These are phyloP conservation scores for Trypanosoma congolense DNA, from an alignment of 208 protist species.

Conservation along the genomic window DNA sequence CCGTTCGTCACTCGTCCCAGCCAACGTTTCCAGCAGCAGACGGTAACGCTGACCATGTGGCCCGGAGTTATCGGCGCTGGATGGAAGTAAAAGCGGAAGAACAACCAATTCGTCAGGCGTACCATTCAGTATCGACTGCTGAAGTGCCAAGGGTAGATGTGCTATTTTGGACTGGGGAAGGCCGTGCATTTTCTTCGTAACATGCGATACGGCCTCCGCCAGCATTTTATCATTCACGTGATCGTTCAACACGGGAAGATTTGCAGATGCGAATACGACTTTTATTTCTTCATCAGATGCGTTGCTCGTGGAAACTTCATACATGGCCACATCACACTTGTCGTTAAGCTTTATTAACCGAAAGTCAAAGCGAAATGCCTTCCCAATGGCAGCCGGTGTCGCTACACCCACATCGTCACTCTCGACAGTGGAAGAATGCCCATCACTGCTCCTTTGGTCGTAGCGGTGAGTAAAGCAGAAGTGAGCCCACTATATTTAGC, in stretches of 20 bases:
- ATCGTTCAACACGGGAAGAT: conserved; percentile 65
- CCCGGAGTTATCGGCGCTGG: background rate
- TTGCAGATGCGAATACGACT: conserved; percentile 50
- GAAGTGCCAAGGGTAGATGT: conserved; percentile 35
- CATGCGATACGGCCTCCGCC: conserved; percentile 22
- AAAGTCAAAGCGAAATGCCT: conserved; percentile 32
- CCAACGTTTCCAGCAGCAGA: conserved; percentile 15
- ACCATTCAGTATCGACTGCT: conserved; percentile 38
- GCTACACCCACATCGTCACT: background rate
- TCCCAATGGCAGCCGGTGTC: conserved; percentile 1
- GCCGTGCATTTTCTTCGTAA: conserved; percentile 16
- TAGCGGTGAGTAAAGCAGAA: too few species aligned
- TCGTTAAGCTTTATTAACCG: conserved; percentile 31
- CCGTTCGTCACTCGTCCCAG: conserved; percentile 1
- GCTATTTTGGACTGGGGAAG: conserved; percentile 18
- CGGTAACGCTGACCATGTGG: conserved; percentile 6
- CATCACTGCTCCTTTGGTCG: too few species aligned
- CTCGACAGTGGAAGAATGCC: too few species aligned
- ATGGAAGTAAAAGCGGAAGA: conserved; percentile 26
- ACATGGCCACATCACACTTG: conserved; percentile 44
- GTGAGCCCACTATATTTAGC: too few species aligned
- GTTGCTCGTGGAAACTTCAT: conserved; percentile 50
- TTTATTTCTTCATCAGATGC: conserved; percentile 60
- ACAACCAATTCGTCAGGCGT: conserved; percentile 55
- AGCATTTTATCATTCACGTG: conserved; percentile 50